Base-by-base conservation (phyloP, 2,329 filamentous ascomycete species). In the Fusarium falciforme region DNA sequence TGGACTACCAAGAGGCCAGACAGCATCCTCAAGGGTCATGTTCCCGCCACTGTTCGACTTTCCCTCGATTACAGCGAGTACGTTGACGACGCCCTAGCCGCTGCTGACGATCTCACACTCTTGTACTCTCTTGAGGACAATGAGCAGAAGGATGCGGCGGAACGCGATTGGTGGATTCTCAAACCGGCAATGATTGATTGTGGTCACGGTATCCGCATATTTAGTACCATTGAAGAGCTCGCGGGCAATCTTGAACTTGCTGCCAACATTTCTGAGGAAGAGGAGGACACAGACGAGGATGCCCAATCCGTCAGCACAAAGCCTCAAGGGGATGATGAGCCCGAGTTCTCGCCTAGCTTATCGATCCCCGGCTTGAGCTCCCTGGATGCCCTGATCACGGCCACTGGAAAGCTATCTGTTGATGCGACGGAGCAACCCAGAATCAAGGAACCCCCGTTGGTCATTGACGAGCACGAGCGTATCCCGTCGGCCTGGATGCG, bases 81-180 rank as follows among this genome's bases (percentile, higher is more conserved):
- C 36, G 82, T 84, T 0, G 83, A 83, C 1, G 83, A 84, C 12
- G 76, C 81, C 0, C 66, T 84, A 3, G 78, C 79, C 20, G 82
- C 82, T 2, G 81, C 83, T 0, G 82, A 84, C 38, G 81, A 83
- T 22, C 73, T 84, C 16, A 78, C 78, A 0, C 61, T 84, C 1
- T 42, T 83, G 27, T 80, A 77, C 42, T 83, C 82, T 0, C 78
- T 84, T 0, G 80, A 83, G 31, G 76, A 81, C 5, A 84, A 84
- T 36, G 79, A 77, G 22, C 44, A 36, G 9, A 82, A 77, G 54
- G 68, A 72, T 1, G 36, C 79, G 0, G 59, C 60, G 0, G 76
- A 83, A 2, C 74, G 83, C 1, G 79, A 83, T 35, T 84, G 83
- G 82, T 84, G 82, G 83, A 84, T 84, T 27, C 62, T 84, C 5